Percentiles rank a stretch among this genome's conserved stretches.
phyloP scores from a whole-genome alignment of 192 early-diverging fungal genomes.

The Linnemannia exigua region DNA sequence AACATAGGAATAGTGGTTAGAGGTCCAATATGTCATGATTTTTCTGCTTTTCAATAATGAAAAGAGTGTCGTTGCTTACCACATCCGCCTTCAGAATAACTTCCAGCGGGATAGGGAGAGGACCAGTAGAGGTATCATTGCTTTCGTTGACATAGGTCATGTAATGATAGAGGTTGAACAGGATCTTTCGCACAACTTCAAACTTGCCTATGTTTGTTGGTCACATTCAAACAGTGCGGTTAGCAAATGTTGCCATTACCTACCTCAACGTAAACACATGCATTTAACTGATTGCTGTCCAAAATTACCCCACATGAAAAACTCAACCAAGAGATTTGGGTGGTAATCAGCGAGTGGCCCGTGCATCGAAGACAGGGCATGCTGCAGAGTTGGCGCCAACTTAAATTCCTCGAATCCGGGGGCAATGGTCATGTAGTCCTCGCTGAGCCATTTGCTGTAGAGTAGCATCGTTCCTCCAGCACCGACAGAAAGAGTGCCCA shows the following conservation, averaged over 20 bases:
- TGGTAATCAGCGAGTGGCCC: slow-evolving; percentile 83
- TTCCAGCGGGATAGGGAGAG: slow-evolving; percentile 76
- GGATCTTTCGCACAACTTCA: slow-evolving; percentile 73
- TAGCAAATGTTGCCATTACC: neutral
- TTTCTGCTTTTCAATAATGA: neutral
- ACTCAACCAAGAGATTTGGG: slow-evolving; percentile 75
- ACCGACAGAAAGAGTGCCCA: slow-evolving; percentile 72
- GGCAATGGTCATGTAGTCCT: slow-evolving; percentile 47
- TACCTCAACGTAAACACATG: neutral
- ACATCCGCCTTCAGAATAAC: slow-evolving; percentile 67
- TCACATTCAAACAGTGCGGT: neutral
- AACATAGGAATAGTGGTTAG: neutral
- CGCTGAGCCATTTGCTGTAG: slow-evolving; percentile 78
- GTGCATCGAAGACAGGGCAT: slow-evolving; percentile 65
- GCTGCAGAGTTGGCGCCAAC: slow-evolving; percentile 64
- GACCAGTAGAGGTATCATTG: slow-evolving; percentile 59
- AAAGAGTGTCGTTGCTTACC: slow-evolving; percentile 42
- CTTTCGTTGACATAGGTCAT: slow-evolving; percentile 68
- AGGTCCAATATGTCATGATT: neutral
- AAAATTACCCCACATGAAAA: slow-evolving; percentile 77
- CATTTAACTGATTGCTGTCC: neutral
- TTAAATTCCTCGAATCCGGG: slow-evolving; percentile 23
- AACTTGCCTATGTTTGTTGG: slow-evolving; percentile 64
- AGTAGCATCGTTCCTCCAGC: slow-evolving; percentile 67
- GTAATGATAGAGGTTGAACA: slow-evolving; percentile 76